These are phyloP conservation scores for Boletellus ananas DNA, from an alignment of 768 basidiomycete genomes.

Conservation along the genomic window DNA sequence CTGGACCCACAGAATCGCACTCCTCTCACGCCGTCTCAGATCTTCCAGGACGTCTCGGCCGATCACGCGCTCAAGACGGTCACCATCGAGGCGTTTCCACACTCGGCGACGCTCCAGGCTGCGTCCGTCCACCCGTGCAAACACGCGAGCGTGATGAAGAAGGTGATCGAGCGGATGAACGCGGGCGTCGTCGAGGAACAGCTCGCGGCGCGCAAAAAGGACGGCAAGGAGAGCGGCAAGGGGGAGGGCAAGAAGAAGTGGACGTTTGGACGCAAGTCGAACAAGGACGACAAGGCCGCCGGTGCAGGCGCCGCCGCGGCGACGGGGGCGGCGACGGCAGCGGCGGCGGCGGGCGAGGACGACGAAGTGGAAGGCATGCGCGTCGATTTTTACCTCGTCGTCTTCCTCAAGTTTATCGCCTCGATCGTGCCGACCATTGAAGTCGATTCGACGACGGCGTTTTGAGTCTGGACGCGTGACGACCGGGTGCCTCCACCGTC, in stretches of 20 bases:
- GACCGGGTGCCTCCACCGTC: not conserved
- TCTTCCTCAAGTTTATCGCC: conserved; percentile 99
- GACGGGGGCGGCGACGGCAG: no score
- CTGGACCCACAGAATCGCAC: conserved; percentile 63
- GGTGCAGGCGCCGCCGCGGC: not conserved
- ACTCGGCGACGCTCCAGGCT: conserved; percentile 76
- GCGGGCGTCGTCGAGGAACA: conserved; percentile 80
- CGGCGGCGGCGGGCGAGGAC: conserved; percentile 17
- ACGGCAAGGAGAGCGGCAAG: conserved; percentile 47
- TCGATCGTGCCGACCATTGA: conserved; percentile 99
- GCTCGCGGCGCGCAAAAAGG: conserved; percentile 57
- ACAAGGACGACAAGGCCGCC: conserved; percentile 48
- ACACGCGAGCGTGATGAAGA: conserved; percentile 99
- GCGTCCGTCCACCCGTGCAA: conserved; percentile 99
- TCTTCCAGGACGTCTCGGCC: conserved; percentile 95
- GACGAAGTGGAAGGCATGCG: conserved; percentile 87
- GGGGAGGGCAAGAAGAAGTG: conserved; percentile 75
- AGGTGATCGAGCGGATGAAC: conserved; percentile 99
- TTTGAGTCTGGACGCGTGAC: conserved; percentile 33
- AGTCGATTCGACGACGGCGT: conserved; percentile 86
- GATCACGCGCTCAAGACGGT: conserved; percentile 99
- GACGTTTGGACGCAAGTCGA: conserved; percentile 70
- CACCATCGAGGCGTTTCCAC: conserved; percentile 98
- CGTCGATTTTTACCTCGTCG: conserved; percentile 97
- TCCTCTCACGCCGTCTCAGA: conserved; percentile 82